Base-by-base conservation (phyloP, 164 flowering plant genomes). In the Nymphaea thermarum region DNA sequence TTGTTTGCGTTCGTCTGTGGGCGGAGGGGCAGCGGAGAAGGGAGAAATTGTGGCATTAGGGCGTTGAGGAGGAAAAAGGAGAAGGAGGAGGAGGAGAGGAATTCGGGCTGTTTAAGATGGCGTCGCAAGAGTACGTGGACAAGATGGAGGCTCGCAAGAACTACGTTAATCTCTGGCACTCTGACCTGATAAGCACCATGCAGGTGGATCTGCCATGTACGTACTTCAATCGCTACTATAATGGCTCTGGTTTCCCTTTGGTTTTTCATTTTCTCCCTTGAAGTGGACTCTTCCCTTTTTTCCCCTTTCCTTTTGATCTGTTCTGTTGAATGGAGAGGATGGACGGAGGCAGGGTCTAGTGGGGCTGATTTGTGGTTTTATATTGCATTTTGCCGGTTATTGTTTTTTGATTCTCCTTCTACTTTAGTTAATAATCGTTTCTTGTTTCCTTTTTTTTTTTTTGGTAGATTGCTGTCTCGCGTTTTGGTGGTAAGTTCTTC, bases 151-250 rank as follows among this genome's bases (percentile, higher is more conserved):
- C 65, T 43, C 95, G 98, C 4, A 87, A 93, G 83, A 77, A 80
- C 70, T 90, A 81, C 73, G 81, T 84, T 53, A 88, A 93, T 78
- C 73, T 88, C 60, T 93, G 98, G 98, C 98, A 88, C 77, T 80
- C 89, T 14, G 89, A 90, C 83, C 93, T 93, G 69, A 72, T 79
- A 76, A 25, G 78, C 75, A 80, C 95, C 72, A 83, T 90, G 17
- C 75, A 80, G 63, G 85, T 82, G 12, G 98, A 92, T 71, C 73
- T 88, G 67, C 85, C 86, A 0, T 93, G 98, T 88, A 81, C 67
- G 71, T 65, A 12, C 6, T 68, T 65, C 66, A 64, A 43, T 59
- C 42, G 43, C 10, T 70, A 15, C 66, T 6, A 64, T 5, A 59
- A 5, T 66, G 25, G 66, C 11, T 68, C 1, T 59, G 12, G 42